These are phyloP conservation scores for Dillenia suffruticosa DNA, from an alignment of 164 flowering plant species.

Conservation along the genomic window DNA sequence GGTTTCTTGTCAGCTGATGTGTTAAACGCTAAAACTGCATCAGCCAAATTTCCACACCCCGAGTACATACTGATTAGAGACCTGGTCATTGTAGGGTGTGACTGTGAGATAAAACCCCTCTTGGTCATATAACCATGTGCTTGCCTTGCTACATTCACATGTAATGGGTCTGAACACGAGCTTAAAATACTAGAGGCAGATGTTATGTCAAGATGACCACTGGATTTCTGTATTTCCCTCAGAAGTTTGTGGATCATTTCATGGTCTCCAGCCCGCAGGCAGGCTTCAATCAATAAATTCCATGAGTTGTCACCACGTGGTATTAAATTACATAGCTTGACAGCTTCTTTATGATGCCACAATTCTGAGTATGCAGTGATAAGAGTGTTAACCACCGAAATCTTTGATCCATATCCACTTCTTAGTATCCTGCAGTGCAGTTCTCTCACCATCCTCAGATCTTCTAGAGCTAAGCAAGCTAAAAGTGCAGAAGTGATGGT, in stretches of 20 bases:
- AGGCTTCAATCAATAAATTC: constrained; percentile 19
- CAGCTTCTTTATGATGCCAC: constrained; percentile 18
- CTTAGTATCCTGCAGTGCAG: constrained; percentile 23
- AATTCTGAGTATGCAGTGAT: constrained; percentile 20
- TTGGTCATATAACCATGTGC: constrained; percentile 29
- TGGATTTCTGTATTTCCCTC: constrained; percentile 14
- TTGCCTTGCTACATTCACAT: constrained; percentile 27
- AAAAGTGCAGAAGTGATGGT: constrained; percentile 24
- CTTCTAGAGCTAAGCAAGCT: constrained; percentile 23
- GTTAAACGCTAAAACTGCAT: constrained; percentile 20
- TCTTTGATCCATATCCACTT: constrained; percentile 18
- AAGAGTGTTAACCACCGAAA: constrained; percentile 17
- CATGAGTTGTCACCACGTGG: constrained; percentile 18
- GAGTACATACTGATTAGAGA: constrained; percentile 36
- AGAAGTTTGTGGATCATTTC: constrained; percentile 18
- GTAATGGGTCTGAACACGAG: constrained; percentile 18
- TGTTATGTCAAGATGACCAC: constrained; percentile 14
- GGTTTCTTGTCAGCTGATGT: constrained; percentile 15
- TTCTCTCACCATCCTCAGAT: constrained; percentile 19
- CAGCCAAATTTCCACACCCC: constrained; percentile 20
- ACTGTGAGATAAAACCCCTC: constrained; percentile 24
- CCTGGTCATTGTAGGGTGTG: constrained; percentile 18
- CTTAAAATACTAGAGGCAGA: constrained; percentile 15
- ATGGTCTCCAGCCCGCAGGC: constrained; percentile 12
- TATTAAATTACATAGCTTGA: constrained; percentile 19